phyloP scores from a whole-genome alignment of 495 filamentous ascomycete genomes.

The Pseudotulostoma volvatum region DNA sequence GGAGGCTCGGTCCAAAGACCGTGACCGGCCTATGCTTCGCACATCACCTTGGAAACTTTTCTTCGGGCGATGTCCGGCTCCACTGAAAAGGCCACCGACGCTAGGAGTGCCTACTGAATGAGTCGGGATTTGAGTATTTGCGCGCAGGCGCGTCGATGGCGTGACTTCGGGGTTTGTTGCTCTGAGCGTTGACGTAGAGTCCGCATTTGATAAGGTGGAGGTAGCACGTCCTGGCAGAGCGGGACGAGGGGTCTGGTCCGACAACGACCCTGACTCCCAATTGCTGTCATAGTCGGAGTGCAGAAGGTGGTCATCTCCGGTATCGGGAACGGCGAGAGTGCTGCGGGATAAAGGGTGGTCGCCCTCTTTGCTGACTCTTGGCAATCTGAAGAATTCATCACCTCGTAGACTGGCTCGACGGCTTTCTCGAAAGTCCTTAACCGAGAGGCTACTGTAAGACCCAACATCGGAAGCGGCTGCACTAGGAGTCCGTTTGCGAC shows the following conservation, averaged over 20 bases:
- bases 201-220: constrained; percentile 44
- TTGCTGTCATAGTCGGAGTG: constrained; percentile 25
- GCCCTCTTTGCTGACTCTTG: constrained; percentile 31
- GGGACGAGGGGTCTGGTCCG: constrained; percentile 27
- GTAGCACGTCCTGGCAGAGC: constrained; percentile 32
- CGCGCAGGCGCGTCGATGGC: constrained; percentile 22
- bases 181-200: constrained; percentile 44
- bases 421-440: constrained; percentile 22
- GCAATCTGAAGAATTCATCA: constrained; percentile 42
- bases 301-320: constrained; percentile 23
- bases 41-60: constrained; percentile 32
- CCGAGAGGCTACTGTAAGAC: constrained; percentile 14
- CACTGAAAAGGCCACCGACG: constrained; percentile 41
- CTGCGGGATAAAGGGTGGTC: constrained; percentile 79
- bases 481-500: constrained; percentile 28
- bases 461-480: constrained; percentile 16
- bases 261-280: constrained; percentile 18
- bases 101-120: constrained; percentile 9
- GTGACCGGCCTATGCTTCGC: constrained; percentile 29
- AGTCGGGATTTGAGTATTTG: constrained; percentile 7
- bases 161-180: constrained; percentile 17
- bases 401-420: constrained; percentile 55
- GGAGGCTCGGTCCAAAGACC: constrained; percentile 39
- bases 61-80: constrained; percentile 33
- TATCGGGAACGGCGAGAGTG: constrained; percentile 55